Evolutionary conservation across 2,329 filamentous ascomycete genomes (phyloP).

Genomic region (Xylaria sp.): DNA sequence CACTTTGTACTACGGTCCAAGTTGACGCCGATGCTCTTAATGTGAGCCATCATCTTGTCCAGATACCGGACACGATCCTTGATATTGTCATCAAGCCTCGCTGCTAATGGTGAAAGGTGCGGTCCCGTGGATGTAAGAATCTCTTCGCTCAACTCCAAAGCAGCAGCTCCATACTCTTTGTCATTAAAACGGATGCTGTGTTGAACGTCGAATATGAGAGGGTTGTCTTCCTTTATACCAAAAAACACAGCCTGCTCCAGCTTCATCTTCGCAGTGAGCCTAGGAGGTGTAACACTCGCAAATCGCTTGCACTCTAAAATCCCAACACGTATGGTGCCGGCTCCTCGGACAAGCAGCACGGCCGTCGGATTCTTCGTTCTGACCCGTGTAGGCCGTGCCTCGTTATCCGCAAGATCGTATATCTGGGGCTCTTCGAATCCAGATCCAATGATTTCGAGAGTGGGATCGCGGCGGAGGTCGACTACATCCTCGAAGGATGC

Average conservation of each 20-base stretch:
- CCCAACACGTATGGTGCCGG: conserved; percentile 64
- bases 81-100: conserved; percentile 82
- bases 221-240: conserved; percentile 79
- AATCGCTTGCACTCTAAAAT: conserved; percentile 66
- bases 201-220: conserved; percentile 80
- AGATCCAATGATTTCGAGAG: conserved; percentile 67
- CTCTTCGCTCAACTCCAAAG: conserved; percentile 77
- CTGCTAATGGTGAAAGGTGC: conserved; percentile 73
- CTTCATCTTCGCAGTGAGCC: conserved; percentile 83
- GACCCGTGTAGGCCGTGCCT: conserved; percentile 55
- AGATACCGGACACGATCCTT: conserved; percentile 74
- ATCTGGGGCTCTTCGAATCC: conserved; percentile 65
- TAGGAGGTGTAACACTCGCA: conserved; percentile 60
- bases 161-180: conserved; percentile 76
- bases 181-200: conserved; percentile 69
- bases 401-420: conserved; percentile 48
- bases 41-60: conserved; percentile 73
- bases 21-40: conserved; percentile 68
- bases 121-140: conserved; percentile 79
- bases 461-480: conserved; percentile 71
- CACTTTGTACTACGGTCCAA: conserved; percentile 74
- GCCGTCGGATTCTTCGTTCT: conserved; percentile 66
- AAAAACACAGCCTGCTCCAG: conserved; percentile 96
- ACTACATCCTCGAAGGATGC: conserved; percentile 85
- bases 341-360: conserved; percentile 67